Evolutionary conservation across 192 early-diverging fungal genomes (phyloP).

Genomic region (Powellomyces hirtus): DNA sequence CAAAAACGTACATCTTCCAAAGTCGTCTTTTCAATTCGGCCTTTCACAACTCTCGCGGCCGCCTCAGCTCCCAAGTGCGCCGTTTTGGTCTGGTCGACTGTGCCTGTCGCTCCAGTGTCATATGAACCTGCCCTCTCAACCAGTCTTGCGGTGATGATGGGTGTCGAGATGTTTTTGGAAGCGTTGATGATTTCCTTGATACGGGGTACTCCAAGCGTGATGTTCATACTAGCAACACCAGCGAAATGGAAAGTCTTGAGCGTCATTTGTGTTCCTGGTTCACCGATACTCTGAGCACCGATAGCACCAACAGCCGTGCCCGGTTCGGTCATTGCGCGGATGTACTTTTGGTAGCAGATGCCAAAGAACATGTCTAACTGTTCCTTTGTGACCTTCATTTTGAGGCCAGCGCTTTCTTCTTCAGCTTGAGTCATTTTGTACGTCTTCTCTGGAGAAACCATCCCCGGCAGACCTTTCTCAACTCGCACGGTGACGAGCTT

Average conservation of each 20-base stretch:
- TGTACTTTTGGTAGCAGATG: slow-evolving; percentile 80
- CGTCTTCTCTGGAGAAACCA: background rate
- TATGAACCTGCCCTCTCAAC: slow-evolving; percentile 45
- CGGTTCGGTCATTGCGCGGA: slow-evolving; percentile 88
- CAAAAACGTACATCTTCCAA: slow-evolving; percentile 66
- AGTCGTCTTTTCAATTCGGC: slow-evolving; percentile 87
- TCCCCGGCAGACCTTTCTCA: slow-evolving; percentile 39
- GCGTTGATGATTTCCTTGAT: slow-evolving; percentile 99
- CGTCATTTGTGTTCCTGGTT: slow-evolving; percentile 99
- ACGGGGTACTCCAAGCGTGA: slow-evolving; percentile 98
- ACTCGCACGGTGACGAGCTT: slow-evolving; percentile 60
- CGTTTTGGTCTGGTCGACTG: slow-evolving; percentile 8
- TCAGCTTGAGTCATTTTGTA: background rate
- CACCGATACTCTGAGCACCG: slow-evolving; percentile 96
- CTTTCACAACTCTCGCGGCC: slow-evolving; percentile 94
- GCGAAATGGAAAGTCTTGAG: slow-evolving; percentile 99
- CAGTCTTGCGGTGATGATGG: slow-evolving; percentile 81
- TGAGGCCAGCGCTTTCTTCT: slow-evolving; percentile 19
- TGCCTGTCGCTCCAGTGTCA: slow-evolving; percentile 25
- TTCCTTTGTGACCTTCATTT: slow-evolving; percentile 62
- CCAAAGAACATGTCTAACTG: slow-evolving; percentile 75
- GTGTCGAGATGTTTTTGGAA: slow-evolving; percentile 90
- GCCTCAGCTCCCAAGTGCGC: slow-evolving; percentile 48
- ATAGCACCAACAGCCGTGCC: slow-evolving; percentile 94
- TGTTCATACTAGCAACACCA: slow-evolving; percentile 98